These are phyloP conservation scores for Cardamine occulta DNA, from an alignment of 345 rosid species.

Conservation along the genomic window DNA sequence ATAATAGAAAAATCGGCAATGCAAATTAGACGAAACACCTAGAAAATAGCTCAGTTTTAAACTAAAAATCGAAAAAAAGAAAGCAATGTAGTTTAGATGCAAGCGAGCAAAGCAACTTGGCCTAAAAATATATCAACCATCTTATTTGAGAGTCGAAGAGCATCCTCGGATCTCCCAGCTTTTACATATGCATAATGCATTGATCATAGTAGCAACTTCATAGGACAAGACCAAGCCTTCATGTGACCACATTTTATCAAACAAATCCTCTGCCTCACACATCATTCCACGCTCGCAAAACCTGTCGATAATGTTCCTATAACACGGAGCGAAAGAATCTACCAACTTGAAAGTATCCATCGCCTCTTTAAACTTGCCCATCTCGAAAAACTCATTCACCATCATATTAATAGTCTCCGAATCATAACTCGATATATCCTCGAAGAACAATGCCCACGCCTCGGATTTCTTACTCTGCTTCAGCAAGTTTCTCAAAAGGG, in stretches of 20 bases:
- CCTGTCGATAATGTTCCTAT: neutral
- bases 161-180: neutral
- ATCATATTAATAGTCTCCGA: neutral
- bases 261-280: neutral
- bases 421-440: neutral
- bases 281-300: conserved; percentile 9
- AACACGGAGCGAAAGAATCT: neutral
- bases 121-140: neutral
- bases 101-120: too few relatives aligned
- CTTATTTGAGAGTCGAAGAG: neutral
- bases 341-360: neutral
- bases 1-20: too few relatives aligned
- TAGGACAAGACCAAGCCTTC: too few relatives aligned
- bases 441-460: neutral
- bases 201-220: too few relatives aligned
- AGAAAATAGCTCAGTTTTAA: too few relatives aligned
- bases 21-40: too few relatives aligned
- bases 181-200: too few relatives aligned
- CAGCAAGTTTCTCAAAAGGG: neutral
- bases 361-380: neutral
- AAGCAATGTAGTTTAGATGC: too few relatives aligned
- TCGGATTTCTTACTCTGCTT: neutral
- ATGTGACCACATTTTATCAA: neutral
- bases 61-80: too few relatives aligned
- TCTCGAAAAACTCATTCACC: neutral